These are phyloP conservation scores for Colletotrichum falcatum DNA, from an alignment of 2,329 filamentous ascomycete species.

Conservation along the genomic window DNA sequence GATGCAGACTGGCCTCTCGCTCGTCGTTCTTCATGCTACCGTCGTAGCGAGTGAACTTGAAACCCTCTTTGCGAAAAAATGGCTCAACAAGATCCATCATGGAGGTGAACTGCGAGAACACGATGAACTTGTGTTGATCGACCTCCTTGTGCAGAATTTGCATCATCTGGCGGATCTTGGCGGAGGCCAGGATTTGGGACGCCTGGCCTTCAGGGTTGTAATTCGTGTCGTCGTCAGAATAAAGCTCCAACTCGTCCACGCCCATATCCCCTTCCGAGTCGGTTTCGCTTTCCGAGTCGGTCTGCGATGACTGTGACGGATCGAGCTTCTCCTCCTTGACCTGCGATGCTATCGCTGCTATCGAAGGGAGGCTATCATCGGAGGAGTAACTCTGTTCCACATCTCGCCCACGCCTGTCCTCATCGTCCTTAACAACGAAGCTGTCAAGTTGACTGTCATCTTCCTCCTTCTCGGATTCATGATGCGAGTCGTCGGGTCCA, in stretches of 20 bases:
- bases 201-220: constrained; percentile 53
- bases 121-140: constrained; percentile 91
- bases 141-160: constrained; percentile 84
- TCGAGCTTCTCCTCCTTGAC: constrained; percentile 47
- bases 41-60: constrained; percentile 91
- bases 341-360: constrained; percentile 52
- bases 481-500: constrained; percentile 74
- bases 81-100: constrained; percentile 98
- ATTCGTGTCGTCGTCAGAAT: constrained; percentile 54
- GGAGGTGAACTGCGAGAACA: constrained; percentile 98
- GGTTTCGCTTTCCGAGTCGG: constrained; percentile 41
- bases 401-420: constrained; percentile 48
- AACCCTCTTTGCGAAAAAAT: constrained; percentile 80
- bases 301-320: constrained; percentile 13
- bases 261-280: constrained; percentile 55
- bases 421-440: constrained; percentile 67
- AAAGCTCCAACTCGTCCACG: constrained; percentile 56
- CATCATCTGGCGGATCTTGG: constrained; percentile 91
- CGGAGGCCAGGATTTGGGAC: constrained; percentile 75
- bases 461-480: constrained; percentile 66
- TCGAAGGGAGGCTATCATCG: constrained; percentile 53
- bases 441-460: constrained; percentile 66
- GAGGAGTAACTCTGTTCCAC: constrained; percentile 46
- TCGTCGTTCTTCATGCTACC: constrained; percentile 94
- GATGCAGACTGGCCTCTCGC: constrained; percentile 86